Base-by-base conservation (phyloP, 2,329 filamentous ascomycete genomes). In the Blastomyces emzantsi region DNA sequence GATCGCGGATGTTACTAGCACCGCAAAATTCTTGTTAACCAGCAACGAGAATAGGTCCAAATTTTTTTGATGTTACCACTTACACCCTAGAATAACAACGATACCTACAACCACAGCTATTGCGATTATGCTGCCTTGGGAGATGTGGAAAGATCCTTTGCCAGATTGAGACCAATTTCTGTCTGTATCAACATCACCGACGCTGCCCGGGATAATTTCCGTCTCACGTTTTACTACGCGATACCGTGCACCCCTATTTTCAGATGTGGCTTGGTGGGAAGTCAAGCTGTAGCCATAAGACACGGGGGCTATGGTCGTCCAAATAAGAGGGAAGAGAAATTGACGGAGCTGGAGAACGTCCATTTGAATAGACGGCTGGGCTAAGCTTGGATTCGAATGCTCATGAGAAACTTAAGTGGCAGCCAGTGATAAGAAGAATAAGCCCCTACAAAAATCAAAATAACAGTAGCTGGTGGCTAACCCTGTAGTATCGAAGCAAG, bases 41-140 rank as follows among this genome's bases (percentile, higher is more conserved):
- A 33, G 8, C 25, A 22, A 28, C 33, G 15, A 33, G 28, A 39
- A 49, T 19, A n/a, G 49, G 11, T 8, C 8, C 36, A 41, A 15
- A 60, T 36, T 49, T 49, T 47, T 30, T 13, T 17, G 43, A 47
- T 47, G 8, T 19, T 28, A 64, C 67, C 63, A 75, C 85, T 73
- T 80, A 92, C 90, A 84, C 74, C 89, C 89, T 64, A 89, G 77
- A 22, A 92, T 78, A 45, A 85, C 82, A 9, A 90, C 85, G 15
- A 83, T 73, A 11, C 85, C 84, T 5, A 91, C 88, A 3, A 91
- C 83, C 15, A 90, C 80, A 63, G 90, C 86, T 68, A 94, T 91
- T 58, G 89, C 89, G 64, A 90, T 82, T 70, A 92, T 79, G 17
- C 83, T 90, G 25, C 87, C 88, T 47, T 81, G 85, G 1, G 88